Evolutionary conservation across 2,329 filamentous ascomycete species (phyloP), one percentile per base, ranked within the genome.

Genomic region (Chaetomiaceae sp.): DNA sequence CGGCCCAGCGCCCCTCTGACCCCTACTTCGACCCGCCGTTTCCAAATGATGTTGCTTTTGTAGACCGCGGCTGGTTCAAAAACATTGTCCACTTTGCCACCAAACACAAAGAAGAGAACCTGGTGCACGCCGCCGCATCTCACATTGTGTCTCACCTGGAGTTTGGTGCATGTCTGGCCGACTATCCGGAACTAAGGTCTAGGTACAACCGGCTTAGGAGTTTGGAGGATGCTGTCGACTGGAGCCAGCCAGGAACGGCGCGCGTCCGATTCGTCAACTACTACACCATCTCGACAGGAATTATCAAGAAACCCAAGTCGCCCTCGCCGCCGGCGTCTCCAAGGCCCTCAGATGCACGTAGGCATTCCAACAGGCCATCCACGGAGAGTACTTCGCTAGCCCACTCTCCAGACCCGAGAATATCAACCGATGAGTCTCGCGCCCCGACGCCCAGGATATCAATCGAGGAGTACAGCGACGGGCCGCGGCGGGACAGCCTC

Each of bases 251-350:
- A n/a, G 58, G 65, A 20, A 72, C 72, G 2, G 72, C 74, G 2
- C 75, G 85, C 48, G 80, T 94, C 10, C 79, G 90, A 14, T 96
- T 96, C 63, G 77, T 89, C 53, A 96, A 96, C 65, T 96, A 95
- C 67, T 96, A 92, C 66, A 95, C 90, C 1, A 80, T 87, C n/a
- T 90, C 87, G 59, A 86, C 86, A 9, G 90, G 90, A 3, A 77
- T 82, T 54, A 77, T 78, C 2, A 90, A 87, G 61, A 66, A 69
- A 51, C 67, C 68, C 13, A 73, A 75, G 33, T 16, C 51, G 9
- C 11, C 30, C 6, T 37, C 53, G 16, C 33, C 49, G 27, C 7
- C 9, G 20, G 23, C 18, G 4, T 30, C 61, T 48, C 44, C 41
- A 23, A 23, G 33, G 44, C 33, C 20, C 20, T 14, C 33, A 4